phyloP scores from a whole-genome alignment of 2,329 filamentous ascomycete species.

The Pyrenophora teres region DNA sequence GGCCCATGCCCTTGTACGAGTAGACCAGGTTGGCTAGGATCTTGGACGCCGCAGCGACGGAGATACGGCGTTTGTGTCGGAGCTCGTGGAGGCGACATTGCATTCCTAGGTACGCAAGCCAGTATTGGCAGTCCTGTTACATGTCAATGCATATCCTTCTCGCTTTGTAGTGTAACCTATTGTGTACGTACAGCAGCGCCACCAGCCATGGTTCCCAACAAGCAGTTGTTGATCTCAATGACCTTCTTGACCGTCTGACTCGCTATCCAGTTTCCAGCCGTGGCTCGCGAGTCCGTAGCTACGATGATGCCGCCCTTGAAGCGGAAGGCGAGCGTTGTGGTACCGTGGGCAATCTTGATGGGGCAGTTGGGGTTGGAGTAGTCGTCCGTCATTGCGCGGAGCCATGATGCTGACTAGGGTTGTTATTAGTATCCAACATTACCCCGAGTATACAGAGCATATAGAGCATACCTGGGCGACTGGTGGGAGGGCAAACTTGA shows the following conservation, averaged over 20 bases:
- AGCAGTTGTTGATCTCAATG: constrained; percentile 93
- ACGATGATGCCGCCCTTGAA: constrained; percentile 99
- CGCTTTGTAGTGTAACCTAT: no score
- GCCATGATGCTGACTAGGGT: constrained; percentile 84
- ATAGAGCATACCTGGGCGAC: constrained; percentile 72
- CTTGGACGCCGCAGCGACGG: constrained; percentile 94
- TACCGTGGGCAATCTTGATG: constrained; percentile 99
- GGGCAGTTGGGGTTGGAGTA: constrained; percentile 94
- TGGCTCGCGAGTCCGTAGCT: constrained; percentile 94
- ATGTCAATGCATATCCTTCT: constrained; percentile 18
- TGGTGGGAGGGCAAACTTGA: constrained; percentile 94
- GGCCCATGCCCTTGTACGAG: constrained; percentile 97
- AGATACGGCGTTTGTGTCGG: constrained; percentile 98
- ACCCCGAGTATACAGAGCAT: not conserved
- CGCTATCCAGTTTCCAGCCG: constrained; percentile 98
- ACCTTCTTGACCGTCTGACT: constrained; percentile 99
- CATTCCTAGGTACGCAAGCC: constrained; percentile 98
- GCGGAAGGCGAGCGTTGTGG: constrained; percentile 95
- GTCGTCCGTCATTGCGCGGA: constrained; percentile 96
- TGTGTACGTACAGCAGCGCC: constrained; percentile 72
- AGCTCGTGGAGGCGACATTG: constrained; percentile 99
- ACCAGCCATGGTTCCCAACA: constrained; percentile 97
- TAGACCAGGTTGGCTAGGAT: constrained; percentile 98
- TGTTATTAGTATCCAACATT: constrained; percentile 7
- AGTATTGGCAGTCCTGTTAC: constrained; percentile 94